Percentiles rank a stretch among this genome's conserved stretches.
Conservation (phyloP, 345 rosid genomes). For the Abelmoschus esculentus region DNA sequence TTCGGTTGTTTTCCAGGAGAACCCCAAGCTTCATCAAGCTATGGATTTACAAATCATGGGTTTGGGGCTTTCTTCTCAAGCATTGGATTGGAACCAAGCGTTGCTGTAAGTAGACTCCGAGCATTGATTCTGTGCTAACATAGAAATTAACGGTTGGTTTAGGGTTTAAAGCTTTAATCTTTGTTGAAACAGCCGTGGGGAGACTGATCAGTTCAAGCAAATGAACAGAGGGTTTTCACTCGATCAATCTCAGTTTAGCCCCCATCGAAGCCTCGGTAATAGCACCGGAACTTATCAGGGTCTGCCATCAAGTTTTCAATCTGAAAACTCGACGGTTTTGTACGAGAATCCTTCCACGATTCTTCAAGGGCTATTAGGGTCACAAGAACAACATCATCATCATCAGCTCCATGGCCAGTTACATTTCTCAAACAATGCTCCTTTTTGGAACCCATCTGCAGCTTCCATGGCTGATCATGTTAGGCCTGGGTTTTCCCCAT, state of each 20-base stretch:
- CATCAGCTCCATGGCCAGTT: conserved; percentile 31
- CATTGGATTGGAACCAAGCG: conserved; percentile 80
- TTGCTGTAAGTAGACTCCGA: conserved; percentile 45
- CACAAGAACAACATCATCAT: conserved; percentile 22
- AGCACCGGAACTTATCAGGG: conserved; percentile 29
- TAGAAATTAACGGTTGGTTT: not conserved
- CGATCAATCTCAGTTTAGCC: conserved; percentile 49
- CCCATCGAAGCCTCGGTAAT: conserved; percentile 52
- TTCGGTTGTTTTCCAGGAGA: conserved; percentile 45
- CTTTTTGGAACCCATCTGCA: conserved; percentile 77
- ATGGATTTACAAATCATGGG: conserved; percentile 70
- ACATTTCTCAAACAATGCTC: conserved; percentile 74
- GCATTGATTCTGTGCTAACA: not conserved
- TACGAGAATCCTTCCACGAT: conserved; percentile 43
- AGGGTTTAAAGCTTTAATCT: not conserved
- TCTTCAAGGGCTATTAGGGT: conserved; percentile 46
- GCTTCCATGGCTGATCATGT: conserved; percentile 35
- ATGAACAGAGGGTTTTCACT: conserved; percentile 42
- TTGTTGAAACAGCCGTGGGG: conserved; percentile 35
- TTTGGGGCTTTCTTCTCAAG: conserved; percentile 73
- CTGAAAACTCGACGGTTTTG: conserved; percentile 37
- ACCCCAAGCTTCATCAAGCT: conserved; percentile 30
- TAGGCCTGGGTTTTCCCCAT: conserved; percentile 50
- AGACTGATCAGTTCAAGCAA: conserved; percentile 20
- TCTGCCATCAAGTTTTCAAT: conserved; percentile 31